Percentiles rank a stretch among this genome's conserved stretches.
Evolutionary conservation across 805 yeast genomes (phyloP).

Genomic region (Priceomyces melissophilus): DNA sequence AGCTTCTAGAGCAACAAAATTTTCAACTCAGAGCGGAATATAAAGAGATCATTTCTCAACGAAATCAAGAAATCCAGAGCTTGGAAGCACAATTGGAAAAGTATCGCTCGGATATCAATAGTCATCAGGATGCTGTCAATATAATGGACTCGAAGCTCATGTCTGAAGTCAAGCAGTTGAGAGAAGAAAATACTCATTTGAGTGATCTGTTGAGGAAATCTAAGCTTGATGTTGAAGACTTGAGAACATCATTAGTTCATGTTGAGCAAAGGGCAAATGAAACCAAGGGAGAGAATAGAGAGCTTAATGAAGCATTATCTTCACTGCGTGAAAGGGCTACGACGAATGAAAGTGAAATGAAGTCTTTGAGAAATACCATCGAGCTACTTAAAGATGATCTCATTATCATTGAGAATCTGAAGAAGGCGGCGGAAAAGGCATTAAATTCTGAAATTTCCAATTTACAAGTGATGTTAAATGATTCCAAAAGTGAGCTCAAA

Average conservation of each 20-base stretch:
- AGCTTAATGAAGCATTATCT: slow-evolving; percentile 1
- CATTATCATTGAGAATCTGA: not conserved
- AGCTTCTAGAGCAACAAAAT: too few relatives aligned
- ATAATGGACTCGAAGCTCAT: slow-evolving; percentile 7
- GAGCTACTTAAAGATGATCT: slow-evolving; percentile 4
- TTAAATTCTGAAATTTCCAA: not conserved
- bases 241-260: not conserved
- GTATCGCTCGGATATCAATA: not conserved
- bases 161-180: slow-evolving; percentile 17
- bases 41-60: slow-evolving; percentile 6
- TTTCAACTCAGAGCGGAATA: slow-evolving; percentile 7
- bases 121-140: not conserved
- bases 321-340: slow-evolving; percentile 1
- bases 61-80: slow-evolving; percentile 2
- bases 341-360: slow-evolving; percentile 4
- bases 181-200: slow-evolving; percentile 9
- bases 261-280: not conserved
- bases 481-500: slow-evolving; percentile 9
- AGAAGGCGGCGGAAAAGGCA: slow-evolving; percentile 12
- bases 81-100: slow-evolving; percentile 1
- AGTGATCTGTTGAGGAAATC: slow-evolving; percentile 4
- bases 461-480: slow-evolving; percentile 14
- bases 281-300: not conserved
- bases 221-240: slow-evolving; percentile 2
- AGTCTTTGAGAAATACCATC: slow-evolving; percentile 3